phyloP scores from a whole-genome alignment of 1,284 basidiomycete genomes.

The Cutaneotrichosporon mucoides region DNA sequence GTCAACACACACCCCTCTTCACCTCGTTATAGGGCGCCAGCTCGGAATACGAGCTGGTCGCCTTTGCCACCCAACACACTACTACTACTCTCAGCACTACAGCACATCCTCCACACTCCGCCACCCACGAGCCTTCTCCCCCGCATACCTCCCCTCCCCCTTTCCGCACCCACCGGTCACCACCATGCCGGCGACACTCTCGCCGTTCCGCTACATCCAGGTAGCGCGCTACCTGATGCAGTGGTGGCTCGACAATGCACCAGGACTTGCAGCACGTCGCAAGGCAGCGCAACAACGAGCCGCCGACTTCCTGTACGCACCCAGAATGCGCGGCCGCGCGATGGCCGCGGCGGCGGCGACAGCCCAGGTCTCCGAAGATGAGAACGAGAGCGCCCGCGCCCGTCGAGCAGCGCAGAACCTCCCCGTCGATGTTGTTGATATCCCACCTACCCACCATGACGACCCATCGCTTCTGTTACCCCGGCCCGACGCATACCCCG shows the following conservation, averaged over 20 bases:
- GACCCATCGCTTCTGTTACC: constrained; percentile 1
- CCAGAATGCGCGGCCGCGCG: neutral
- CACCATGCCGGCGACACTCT: constrained; percentile 36
- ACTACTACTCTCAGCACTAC: neutral
- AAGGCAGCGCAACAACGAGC: constrained; percentile 25
- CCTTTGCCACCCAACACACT: neutral
- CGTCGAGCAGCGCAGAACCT: neutral
- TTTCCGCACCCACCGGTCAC: no score
- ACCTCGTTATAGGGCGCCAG: neutral
- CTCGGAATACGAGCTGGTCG: constrained; percentile 5
- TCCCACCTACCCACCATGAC: neutral
- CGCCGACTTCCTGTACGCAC: constrained; percentile 13
- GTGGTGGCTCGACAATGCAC: constrained; percentile 36
- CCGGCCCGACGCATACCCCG: constrained; percentile 18
- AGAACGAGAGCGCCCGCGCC: neutral
- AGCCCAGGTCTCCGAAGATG: neutral
- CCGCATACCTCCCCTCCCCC: no score
- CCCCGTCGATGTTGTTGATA: constrained; percentile 1
- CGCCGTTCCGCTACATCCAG: constrained; percentile 42
- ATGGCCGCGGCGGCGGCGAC: constrained; percentile 1
- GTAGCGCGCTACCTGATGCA: constrained; percentile 39
- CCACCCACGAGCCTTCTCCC: no score
- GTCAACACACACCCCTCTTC: neutral
- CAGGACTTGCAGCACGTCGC: constrained; percentile 20
- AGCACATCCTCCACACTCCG: no score